Evolutionary conservation across 148 eudicot genomes (phyloP).

Genomic region (Rhododendron ferrugineum): DNA sequence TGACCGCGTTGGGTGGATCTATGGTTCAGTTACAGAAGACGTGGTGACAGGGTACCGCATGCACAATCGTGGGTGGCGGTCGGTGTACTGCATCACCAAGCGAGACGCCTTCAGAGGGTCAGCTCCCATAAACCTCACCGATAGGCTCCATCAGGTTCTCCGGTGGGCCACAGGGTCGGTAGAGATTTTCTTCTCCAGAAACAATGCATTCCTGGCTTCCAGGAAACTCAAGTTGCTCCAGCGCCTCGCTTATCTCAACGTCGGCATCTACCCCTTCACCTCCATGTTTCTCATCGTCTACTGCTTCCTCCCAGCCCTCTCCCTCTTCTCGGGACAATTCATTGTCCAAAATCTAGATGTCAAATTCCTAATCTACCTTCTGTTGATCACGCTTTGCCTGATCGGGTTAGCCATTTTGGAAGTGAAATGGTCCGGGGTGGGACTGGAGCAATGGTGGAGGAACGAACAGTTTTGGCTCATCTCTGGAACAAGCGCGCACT

Average conservation of each 20-base stretch:
- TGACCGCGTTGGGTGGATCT: conserved; percentile 92
- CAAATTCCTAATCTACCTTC: conserved; percentile 50
- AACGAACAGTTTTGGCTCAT: conserved; percentile 95
- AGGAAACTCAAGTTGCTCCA: conserved; percentile 48
- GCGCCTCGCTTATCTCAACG: conserved; percentile 83
- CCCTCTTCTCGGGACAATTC: conserved; percentile 80
- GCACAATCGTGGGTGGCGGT: conserved; percentile 98
- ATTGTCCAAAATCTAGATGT: conserved; percentile 61
- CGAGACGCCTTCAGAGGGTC: conserved; percentile 88
- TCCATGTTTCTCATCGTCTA: conserved; percentile 69
- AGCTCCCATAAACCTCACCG: conserved; percentile 87
- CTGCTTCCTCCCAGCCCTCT: conserved; percentile 92
- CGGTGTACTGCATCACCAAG: conserved; percentile 82
- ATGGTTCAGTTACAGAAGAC: conserved; percentile 92
- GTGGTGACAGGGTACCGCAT: conserved; percentile 90
- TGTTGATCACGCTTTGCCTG: conserved; percentile 59
- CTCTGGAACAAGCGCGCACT: conserved; percentile 80
- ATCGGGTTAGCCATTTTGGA: conserved; percentile 65
- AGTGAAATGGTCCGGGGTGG: conserved; percentile 86
- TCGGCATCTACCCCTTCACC: conserved; percentile 86
- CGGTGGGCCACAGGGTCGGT: conserved; percentile 97
- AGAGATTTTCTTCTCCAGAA: conserved; percentile 84
- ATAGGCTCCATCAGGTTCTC: conserved; percentile 91
- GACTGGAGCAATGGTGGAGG: conserved; percentile 87
- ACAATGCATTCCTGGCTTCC: conserved; percentile 65